Percentiles rank a stretch among this genome's conserved stretches.
Evolutionary conservation across 2,329 filamentous ascomycete species (phyloP).

Genomic region (Aureobasidium sp.): DNA sequence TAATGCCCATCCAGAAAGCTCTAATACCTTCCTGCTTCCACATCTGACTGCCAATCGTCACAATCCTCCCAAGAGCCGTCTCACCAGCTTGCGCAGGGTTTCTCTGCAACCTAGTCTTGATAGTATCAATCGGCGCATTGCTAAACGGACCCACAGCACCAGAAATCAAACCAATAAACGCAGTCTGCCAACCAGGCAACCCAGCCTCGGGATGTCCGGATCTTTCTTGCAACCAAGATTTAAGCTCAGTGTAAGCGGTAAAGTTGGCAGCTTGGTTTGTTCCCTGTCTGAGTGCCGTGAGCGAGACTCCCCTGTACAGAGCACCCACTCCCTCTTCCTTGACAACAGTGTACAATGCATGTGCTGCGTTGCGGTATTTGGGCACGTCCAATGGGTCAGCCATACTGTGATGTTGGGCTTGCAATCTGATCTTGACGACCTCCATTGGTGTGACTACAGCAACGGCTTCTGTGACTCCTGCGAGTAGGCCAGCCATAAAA

Average conservation of each 20-base stretch:
- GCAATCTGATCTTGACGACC: conserved; percentile 95
- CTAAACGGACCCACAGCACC: conserved; percentile 94
- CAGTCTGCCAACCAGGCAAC: conserved; percentile 84
- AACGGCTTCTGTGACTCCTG: conserved; percentile 93
- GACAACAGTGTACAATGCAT: conserved; percentile 75
- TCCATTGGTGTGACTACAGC: conserved; percentile 98
- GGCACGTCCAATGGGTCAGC: conserved; percentile 92
- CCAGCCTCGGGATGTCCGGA: conserved; percentile 62
- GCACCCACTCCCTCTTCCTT: conserved; percentile 83
- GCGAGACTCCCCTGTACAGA: conserved; percentile 84
- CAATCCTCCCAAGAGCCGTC: conserved; percentile 71
- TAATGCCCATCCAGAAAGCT: conserved; percentile 99
- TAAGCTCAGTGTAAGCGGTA: conserved; percentile 93
- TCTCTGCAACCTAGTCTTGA: conserved; percentile 94
- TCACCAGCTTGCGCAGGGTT: conserved; percentile 71
- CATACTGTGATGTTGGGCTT: conserved; percentile 97
- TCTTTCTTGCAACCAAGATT: conserved; percentile 62
- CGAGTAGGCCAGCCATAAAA: conserved; percentile 75
- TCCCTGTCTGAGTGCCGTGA: conserved; percentile 89
- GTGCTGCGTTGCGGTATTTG: conserved; percentile 92
- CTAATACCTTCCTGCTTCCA: conserved; percentile 80
- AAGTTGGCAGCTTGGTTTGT: conserved; percentile 99
- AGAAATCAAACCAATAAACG: conserved; percentile 78
- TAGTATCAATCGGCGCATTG: conserved; percentile 97
- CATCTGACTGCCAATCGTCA: conserved; percentile 56